These are phyloP conservation scores for Onygena corvina DNA, from an alignment of 2,329 filamentous ascomycete species.

Conservation along the genomic window DNA sequence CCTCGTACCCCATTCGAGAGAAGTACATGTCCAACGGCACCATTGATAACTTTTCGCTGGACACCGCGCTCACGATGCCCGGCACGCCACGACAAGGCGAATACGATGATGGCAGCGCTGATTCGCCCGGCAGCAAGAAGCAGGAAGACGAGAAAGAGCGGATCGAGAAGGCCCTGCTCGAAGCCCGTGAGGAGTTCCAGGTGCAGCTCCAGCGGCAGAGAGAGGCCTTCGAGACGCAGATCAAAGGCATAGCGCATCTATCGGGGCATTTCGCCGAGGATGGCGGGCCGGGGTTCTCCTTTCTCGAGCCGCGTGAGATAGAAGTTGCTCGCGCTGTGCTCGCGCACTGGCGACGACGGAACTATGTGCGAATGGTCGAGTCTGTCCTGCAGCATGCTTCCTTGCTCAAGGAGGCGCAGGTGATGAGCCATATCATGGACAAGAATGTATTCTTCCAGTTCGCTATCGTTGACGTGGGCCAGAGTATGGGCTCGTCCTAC, in stretches of 20 bases:
- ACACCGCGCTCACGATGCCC: slow-evolving; percentile 87
- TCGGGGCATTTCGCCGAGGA: slow-evolving; percentile 33
- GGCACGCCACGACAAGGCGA: slow-evolving; percentile 75
- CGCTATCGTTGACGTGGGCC: slow-evolving; percentile 75
- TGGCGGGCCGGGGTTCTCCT: slow-evolving; percentile 23
- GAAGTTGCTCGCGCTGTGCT: slow-evolving; percentile 55
- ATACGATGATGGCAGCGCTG: slow-evolving; percentile 60
- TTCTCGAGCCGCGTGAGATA: slow-evolving; percentile 59
- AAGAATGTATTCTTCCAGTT: slow-evolving; percentile 93
- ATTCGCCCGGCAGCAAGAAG: slow-evolving; percentile 56
- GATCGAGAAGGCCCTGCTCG: slow-evolving; percentile 70
- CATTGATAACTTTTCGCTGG: slow-evolving; percentile 88
- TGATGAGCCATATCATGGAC: slow-evolving; percentile 94
- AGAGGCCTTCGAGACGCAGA: slow-evolving; percentile 69
- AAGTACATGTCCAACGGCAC: slow-evolving; percentile 94
- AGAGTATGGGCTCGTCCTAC: slow-evolving; percentile 83
- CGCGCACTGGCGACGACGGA: slow-evolving; percentile 66
- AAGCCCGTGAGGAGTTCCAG: slow-evolving; percentile 80
- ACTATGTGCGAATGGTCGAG: slow-evolving; percentile 90
- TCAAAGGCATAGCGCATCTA: slow-evolving; percentile 55
- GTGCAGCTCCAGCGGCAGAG: slow-evolving; percentile 72
- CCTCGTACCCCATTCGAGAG: slow-evolving; percentile 76
- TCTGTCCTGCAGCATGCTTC: slow-evolving; percentile 77
- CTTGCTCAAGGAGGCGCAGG: slow-evolving; percentile 84
- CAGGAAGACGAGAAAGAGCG: slow-evolving; percentile 67